These are phyloP conservation scores for Didymella sp. DNA, from an alignment of 2,329 filamentous ascomycete genomes.

Conservation along the genomic window DNA sequence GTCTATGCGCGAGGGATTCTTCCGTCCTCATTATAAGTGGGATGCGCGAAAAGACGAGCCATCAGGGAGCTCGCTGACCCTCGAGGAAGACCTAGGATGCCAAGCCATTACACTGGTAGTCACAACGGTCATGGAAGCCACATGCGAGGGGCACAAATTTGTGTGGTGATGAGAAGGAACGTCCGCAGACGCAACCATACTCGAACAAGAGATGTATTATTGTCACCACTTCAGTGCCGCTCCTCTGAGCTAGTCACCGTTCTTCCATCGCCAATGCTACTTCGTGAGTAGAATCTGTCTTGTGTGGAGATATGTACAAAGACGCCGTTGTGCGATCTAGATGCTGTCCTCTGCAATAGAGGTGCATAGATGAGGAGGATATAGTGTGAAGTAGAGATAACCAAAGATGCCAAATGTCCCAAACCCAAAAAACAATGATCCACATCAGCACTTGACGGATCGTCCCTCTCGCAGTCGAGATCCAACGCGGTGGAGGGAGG, in stretches of 20 bases:
- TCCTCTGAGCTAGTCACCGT: neutral
- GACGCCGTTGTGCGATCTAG: neutral
- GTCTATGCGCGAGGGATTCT: no score
- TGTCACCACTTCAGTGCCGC: slow-evolving; percentile 10
- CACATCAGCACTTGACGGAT: slow-evolving; percentile 53
- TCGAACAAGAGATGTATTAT: slow-evolving; percentile 7
- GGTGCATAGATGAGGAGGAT: slow-evolving; percentile 20
- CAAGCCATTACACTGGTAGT: neutral
- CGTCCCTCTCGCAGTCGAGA: slow-evolving; percentile 35
- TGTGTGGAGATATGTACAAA: slow-evolving; percentile 15
- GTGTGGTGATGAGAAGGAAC: slow-evolving; percentile 14
- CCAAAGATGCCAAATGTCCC: slow-evolving; percentile 21
- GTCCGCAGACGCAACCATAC: neutral
- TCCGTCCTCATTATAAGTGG: no score
- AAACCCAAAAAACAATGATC: slow-evolving; percentile 30
- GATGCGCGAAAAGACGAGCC: no score
- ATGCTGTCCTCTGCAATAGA: slow-evolving; percentile 12
- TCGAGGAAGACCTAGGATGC: neutral
- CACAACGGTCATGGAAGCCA: neutral
- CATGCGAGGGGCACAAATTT: neutral
- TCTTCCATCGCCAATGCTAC: neutral
- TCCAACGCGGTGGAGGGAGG: slow-evolving; percentile 26
- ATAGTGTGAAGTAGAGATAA: slow-evolving; percentile 30
- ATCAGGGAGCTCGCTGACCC: no score
- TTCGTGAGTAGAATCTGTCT: slow-evolving; percentile 7